Conservation (phyloP, 148 eudicot genomes). For the Silene conica region DNA sequence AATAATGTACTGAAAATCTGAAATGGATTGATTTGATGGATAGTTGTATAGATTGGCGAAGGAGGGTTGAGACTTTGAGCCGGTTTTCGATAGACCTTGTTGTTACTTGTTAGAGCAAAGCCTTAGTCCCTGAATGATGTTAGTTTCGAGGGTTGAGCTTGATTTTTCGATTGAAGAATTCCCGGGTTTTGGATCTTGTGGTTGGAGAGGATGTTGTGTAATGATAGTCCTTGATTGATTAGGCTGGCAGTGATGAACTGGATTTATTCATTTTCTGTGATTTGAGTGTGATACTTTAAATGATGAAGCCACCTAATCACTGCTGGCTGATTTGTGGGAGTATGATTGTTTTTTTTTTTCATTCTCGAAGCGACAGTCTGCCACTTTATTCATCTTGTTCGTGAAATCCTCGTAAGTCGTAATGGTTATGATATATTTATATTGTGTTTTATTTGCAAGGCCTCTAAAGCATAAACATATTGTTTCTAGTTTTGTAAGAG, state of each 20-base stretch:
- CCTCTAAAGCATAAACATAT: not conserved
- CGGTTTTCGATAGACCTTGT: too few species aligned
- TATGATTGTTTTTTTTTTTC: not conserved
- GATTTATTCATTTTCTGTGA: not conserved
- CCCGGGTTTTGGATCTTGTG: not conserved
- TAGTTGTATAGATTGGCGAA: too few species aligned
- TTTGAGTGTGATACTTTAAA: not conserved
- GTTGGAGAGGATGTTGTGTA: not conserved
- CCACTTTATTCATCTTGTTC: constrained; percentile 7
- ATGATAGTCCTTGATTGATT: not conserved
- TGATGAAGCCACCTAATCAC: constrained; percentile 2
- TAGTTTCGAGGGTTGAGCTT: not conserved
- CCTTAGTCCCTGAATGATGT: not conserved
- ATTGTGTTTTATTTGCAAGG: not conserved
- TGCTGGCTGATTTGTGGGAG: not conserved
- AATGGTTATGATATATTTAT: too few species aligned
- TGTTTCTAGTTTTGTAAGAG: constrained; percentile 10
- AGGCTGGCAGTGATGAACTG: not conserved
- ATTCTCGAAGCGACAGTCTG: not conserved
- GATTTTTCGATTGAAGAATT: not conserved
- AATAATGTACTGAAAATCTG: too few species aligned
- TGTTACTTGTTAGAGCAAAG: not conserved
- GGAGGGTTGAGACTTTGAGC: too few species aligned
- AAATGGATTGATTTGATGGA: too few species aligned
- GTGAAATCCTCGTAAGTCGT: not conserved